phyloP scores from a whole-genome alignment of 768 basidiomycete species.

The Leccinum variicolor region DNA sequence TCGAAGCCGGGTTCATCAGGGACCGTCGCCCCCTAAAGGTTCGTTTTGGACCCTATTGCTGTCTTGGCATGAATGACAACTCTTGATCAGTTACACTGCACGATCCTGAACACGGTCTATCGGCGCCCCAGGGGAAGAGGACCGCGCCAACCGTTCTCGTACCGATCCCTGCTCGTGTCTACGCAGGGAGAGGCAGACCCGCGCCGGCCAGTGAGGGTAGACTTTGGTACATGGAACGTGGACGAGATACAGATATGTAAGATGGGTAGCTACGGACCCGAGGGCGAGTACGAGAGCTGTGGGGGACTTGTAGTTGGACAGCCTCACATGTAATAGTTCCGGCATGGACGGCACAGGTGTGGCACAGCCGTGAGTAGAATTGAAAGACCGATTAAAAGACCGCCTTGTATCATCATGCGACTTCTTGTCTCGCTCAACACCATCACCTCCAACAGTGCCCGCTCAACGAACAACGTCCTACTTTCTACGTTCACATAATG shows the following conservation, averaged over 20 bases:
- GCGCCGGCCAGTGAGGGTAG: constrained; percentile 31
- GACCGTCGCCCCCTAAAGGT: constrained; percentile 54
- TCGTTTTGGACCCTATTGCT: not conserved
- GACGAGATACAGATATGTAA: constrained; percentile 61
- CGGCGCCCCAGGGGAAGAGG: constrained; percentile 33
- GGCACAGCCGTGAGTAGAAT: constrained; percentile 25
- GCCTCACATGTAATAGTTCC: constrained; percentile 10
- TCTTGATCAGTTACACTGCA: constrained; percentile 42
- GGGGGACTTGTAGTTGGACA: constrained; percentile 14
- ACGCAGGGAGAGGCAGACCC: constrained; percentile 1
- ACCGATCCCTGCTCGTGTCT: constrained; percentile 33
- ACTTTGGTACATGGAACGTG: constrained; percentile 54
- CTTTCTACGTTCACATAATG: constrained; percentile 54
- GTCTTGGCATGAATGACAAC: not conserved
- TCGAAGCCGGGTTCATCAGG: constrained; percentile 39
- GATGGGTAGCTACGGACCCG: constrained; percentile 65
- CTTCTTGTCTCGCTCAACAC: constrained; percentile 38
- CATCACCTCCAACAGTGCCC: constrained; percentile 36
- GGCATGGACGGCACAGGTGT: constrained; percentile 30
- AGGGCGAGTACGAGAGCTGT: constrained; percentile 60
- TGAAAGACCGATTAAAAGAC: constrained; percentile 34
- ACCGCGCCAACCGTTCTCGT: constrained; percentile 42
- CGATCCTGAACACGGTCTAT: constrained; percentile 46
- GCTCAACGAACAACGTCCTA: constrained; percentile 29
- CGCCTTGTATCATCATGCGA: constrained; percentile 36